A percentile compares a stretch with the other conserved stretches of the same genome.
Conservation (phyloP, 139 green algal species). For the Coelastrella sp. region DNA sequence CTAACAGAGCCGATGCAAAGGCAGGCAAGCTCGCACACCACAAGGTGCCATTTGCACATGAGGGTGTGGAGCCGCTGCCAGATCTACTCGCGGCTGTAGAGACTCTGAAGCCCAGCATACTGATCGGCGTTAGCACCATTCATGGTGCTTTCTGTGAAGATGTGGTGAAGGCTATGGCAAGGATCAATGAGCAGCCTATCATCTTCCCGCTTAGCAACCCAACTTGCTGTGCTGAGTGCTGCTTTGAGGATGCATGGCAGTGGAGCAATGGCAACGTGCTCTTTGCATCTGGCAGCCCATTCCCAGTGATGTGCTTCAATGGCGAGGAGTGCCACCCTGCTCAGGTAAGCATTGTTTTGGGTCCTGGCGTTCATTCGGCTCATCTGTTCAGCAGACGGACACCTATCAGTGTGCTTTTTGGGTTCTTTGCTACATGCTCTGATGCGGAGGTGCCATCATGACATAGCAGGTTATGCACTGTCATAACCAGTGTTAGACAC, state of each 20-base stretch:
- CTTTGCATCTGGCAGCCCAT: constrained; percentile 39
- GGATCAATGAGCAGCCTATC: constrained; percentile 62
- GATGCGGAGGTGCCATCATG: too few relatives aligned
- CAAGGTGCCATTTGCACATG: constrained; percentile 81
- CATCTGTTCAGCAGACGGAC: background rate
- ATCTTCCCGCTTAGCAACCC: constrained; percentile 96
- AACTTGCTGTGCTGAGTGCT: constrained; percentile 91
- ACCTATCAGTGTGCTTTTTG: background rate
- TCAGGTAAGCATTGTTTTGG: background rate
- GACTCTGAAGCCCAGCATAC: constrained; percentile 61
- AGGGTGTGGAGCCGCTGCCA: constrained; percentile 50
- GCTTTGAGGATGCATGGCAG: constrained; percentile 63
- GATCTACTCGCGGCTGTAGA: constrained; percentile 57
- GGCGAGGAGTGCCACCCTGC: constrained; percentile 40
- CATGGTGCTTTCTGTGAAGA: constrained; percentile 67
- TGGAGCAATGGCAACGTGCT: constrained; percentile 69
- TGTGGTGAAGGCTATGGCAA: constrained; percentile 61
- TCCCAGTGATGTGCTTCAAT: constrained; percentile 26
- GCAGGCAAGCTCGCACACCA: constrained; percentile 20
- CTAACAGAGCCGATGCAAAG: background rate
- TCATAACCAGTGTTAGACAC: too few relatives aligned
- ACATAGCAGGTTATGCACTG: too few relatives aligned
- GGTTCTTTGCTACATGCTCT: too few relatives aligned
- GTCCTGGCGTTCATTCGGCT: too few relatives aligned
- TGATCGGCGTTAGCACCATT: constrained; percentile 73